Evolutionary conservation across 805 yeast genomes (phyloP).

Genomic region (Candida anglica): DNA sequence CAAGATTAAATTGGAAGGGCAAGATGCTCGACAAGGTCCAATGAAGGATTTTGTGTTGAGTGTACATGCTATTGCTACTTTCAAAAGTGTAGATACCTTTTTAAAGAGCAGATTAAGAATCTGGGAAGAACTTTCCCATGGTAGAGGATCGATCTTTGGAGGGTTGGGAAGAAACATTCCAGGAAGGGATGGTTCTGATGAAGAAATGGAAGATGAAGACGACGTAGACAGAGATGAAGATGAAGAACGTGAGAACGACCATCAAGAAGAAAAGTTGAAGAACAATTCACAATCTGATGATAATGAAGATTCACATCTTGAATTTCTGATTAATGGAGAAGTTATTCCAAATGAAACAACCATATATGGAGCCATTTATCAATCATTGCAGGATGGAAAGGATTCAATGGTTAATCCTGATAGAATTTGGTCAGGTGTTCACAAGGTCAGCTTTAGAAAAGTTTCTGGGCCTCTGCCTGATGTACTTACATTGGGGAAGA

Average conservation of each 20-base stretch:
- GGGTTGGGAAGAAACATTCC: conserved; percentile 6
- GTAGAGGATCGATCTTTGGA: conserved; percentile 5
- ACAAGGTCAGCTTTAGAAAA: conserved; percentile 46
- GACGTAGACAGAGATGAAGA: conserved; percentile 10
- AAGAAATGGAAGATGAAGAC: conserved; percentile 10
- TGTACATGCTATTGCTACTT: conserved; percentile 61
- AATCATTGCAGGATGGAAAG: conserved; percentile 36
- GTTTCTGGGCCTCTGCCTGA: conserved; percentile 4
- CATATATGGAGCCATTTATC: conserved; percentile 69
- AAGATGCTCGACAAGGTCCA: conserved; percentile 13
- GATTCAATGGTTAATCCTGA: conserved; percentile 37
- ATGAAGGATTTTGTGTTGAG: conserved; percentile 37
- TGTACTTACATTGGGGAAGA: not conserved
- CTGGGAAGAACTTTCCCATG: conserved; percentile 13
- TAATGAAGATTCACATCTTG: conserved; percentile 26
- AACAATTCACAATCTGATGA: conserved; percentile 6
- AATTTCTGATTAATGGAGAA: conserved; percentile 57
- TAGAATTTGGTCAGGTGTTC: conserved; percentile 57
- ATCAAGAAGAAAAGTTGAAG: no score
- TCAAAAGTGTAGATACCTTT: conserved; percentile 47
- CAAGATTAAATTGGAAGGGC: conserved; percentile 45
- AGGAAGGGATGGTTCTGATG: conserved; percentile 11
- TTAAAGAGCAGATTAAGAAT: conserved; percentile 38
- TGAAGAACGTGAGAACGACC: conserved; percentile 5
- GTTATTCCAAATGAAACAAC: conserved; percentile 63